These are phyloP conservation scores for Quercus dentata DNA, from an alignment of 306 rosid species.

Conservation along the genomic window DNA sequence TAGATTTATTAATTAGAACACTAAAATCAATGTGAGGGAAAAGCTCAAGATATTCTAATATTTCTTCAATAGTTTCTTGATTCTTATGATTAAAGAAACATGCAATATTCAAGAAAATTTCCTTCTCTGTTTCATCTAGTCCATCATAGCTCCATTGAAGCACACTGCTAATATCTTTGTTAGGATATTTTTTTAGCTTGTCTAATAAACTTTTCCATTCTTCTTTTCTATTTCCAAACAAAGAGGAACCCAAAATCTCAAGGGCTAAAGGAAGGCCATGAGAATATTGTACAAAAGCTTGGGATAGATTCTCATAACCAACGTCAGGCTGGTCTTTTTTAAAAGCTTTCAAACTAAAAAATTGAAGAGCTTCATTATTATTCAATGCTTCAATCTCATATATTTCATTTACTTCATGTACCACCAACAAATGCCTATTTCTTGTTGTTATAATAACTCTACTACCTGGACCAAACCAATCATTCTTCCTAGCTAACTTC, in stretches of 20 bases:
- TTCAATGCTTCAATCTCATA: background rate
- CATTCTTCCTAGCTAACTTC: too few relatives aligned
- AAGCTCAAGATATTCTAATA: background rate
- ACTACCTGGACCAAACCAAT: too few relatives aligned
- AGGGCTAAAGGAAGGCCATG: conserved; percentile 7
- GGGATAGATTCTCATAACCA: background rate
- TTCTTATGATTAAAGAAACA: conserved; percentile 17
- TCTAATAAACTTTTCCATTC: background rate
- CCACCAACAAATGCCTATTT: rapidly evolving
- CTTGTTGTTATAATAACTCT: too few relatives aligned
- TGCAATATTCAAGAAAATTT: conserved; percentile 7
- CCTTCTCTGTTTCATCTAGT: background rate
- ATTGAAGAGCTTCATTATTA: background rate
- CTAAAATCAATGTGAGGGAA: too few relatives aligned
- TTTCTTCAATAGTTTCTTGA: background rate
- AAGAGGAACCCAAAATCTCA: background rate
- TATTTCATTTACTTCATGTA: background rate
- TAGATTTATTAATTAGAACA: conserved; percentile 16
- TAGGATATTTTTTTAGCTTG: background rate
- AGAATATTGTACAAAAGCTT: background rate
- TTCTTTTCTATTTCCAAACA: background rate
- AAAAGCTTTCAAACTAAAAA: background rate
- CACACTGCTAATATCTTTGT: background rate
- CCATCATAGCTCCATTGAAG: background rate
- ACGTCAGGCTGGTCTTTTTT: background rate